Base-by-base conservation (phyloP, 2,329 filamentous ascomycete species). In the Calcarisporium arbuscula region DNA sequence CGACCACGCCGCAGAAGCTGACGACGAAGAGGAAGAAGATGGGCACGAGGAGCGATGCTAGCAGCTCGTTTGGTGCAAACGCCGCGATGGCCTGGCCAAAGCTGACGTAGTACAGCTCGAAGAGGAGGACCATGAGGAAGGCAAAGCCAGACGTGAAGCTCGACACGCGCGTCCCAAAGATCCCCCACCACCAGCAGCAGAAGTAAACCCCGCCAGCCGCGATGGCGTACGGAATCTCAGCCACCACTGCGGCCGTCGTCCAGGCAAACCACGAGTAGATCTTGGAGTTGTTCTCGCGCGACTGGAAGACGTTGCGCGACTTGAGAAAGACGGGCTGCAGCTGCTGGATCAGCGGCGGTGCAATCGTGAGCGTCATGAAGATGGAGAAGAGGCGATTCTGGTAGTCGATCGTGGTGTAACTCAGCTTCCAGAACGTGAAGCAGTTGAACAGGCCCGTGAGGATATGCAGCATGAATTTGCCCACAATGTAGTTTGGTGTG, bases 261-360 rank as follows among this genome's bases (percentile, higher is more conserved):
- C 83, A 85, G 0, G 82, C 80, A 11, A 73, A 58, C 83, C 84
- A 88, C 2, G 75, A 80, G 58, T 90, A 92, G 18, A 87, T 86
- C 54, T 87, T 87, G 12, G 81, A 76, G n/a, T 75, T 84, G 31
- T 78, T 72, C 54, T 92, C 85, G 5, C 85, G 72, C 2, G 72
- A 76, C 52, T 82, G 64, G 60, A 85, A 92, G 18, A 90, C 67
- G 20, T 73, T 67, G 5, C 82, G 70, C 28, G 77, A 73, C 39
- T 73, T 64, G 33, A 87, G 62, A 52, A 82, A 88, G 5, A 75
- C 73, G 1, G 85, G 85, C 49, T 89, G 82, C 1, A 89, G 66
- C 47, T 89, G 83, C 48, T 88, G 81, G 38, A 89, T 84, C 1
- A 89, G 63, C 0, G 82, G 80, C 1, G 82, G 82, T 2, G 74